Conservation (phyloP, 768 basidiomycete genomes). For the Trametes punicea region DNA sequence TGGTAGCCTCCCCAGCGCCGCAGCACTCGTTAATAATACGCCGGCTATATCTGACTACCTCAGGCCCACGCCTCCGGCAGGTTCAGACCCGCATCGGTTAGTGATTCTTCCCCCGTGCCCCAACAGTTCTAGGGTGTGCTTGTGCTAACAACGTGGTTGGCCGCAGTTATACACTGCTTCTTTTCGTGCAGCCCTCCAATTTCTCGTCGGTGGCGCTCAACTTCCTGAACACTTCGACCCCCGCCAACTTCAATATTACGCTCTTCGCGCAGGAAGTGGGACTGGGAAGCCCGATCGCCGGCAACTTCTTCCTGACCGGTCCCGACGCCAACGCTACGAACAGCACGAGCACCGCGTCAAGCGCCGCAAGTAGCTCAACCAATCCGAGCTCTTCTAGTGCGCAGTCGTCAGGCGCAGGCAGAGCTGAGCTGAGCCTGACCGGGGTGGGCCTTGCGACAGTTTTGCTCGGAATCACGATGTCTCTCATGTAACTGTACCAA, state of each 20-base stretch:
- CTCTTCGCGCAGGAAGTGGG: conserved; percentile 28
- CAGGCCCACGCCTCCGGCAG: conserved; percentile 31
- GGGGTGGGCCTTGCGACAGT: background rate
- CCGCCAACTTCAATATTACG: conserved; percentile 34
- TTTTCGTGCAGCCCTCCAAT: conserved; percentile 31
- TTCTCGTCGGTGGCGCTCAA: conserved; percentile 15
- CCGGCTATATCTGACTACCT: conserved; percentile 31
- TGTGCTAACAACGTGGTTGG: background rate
- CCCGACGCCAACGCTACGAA: conserved; percentile 20
- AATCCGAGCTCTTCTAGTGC: background rate
- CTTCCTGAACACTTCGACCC: conserved; percentile 29
- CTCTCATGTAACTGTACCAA: background rate
- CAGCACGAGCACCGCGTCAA: conserved; percentile 1
- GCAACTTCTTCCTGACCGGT: conserved; percentile 32
- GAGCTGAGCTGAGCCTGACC: background rate
- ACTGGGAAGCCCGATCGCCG: conserved; percentile 31
- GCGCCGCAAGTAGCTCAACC: background rate
- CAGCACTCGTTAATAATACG: conserved; percentile 28
- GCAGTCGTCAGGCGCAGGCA: conserved; percentile 1
- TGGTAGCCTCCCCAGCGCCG: conserved; percentile 8
- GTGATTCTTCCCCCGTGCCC: background rate
- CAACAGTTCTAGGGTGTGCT: too few species aligned
- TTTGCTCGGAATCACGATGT: conserved; percentile 1
- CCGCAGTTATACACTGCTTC: conserved; percentile 29
- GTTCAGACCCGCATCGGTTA: conserved; percentile 34